Conservation (phyloP, 2,329 filamentous ascomycete genomes). For the Penicillium griseofulvum region DNA sequence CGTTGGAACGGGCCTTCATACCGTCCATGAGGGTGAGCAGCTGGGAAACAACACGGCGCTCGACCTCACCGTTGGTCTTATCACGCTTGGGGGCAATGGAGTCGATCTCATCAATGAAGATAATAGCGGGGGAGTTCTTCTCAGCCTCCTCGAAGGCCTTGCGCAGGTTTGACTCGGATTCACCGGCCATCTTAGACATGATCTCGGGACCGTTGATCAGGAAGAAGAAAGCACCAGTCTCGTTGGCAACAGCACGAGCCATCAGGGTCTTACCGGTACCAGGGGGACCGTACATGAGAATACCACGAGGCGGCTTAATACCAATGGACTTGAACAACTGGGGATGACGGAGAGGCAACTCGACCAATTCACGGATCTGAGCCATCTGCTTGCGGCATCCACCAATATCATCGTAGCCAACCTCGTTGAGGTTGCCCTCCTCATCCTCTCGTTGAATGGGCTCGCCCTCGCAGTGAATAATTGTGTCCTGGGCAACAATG, state of each 20-base stretch:
- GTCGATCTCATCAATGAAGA: constrained; percentile 99
- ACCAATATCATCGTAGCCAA: constrained; percentile 98
- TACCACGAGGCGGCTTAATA: constrained; percentile 98
- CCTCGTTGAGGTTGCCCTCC: constrained; percentile 98
- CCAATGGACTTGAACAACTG: constrained; percentile 99
- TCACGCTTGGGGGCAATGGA: constrained; percentile 99
- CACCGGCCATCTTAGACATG: constrained; percentile 99
- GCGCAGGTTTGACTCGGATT: constrained; percentile 95
- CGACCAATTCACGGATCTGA: constrained; percentile 97
- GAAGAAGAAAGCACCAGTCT: constrained; percentile 99
- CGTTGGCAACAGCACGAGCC: constrained; percentile 97
- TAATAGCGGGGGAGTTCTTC: constrained; percentile 98
- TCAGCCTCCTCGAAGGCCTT: constrained; percentile 99
- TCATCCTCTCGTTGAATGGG: constrained; percentile 97
- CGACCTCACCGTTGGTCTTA: constrained; percentile 98
- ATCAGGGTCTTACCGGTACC: constrained; percentile 99
- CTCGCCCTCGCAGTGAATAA: constrained; percentile 98
- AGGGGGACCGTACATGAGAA: constrained; percentile 91
- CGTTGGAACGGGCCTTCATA: constrained; percentile 98
- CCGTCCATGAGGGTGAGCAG: constrained; percentile 97
- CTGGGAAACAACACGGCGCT: constrained; percentile 97
- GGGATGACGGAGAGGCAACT: constrained; percentile 92
- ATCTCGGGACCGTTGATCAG: constrained; percentile 98
- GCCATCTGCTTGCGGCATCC: constrained; percentile 99
- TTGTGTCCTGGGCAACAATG: constrained; percentile 96